Evolutionary conservation across 2,329 filamentous ascomycete species (phyloP), one percentile per base, ranked within the genome.

Genomic region (Stagonosporopsis vannaccii): DNA sequence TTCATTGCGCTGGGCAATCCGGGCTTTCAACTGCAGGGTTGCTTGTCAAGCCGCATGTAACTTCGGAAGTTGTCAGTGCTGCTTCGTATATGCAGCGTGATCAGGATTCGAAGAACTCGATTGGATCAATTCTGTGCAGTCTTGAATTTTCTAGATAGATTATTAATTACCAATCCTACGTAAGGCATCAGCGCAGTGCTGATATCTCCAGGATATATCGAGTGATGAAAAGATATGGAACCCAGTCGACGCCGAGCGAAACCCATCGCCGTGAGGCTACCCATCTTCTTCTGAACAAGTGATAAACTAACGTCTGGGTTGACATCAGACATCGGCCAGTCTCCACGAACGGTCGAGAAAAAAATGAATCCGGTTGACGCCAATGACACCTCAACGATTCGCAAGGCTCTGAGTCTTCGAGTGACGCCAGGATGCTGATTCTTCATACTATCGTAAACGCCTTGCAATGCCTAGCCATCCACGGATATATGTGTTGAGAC

Each of bases 51-150:
- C 25, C 3, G 20, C n/a, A 33, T 22, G 37, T 17, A 13, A 19
- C 28, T 20, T 33, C 43, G 13, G 37, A 32, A 17, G 17, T 44
- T 33, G 32, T 25, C 45, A 49, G 25, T 33, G 25, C n/a, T 37
- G 26, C 25, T 49, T 49, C 45, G 51, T 49, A 44, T 49, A 26
- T 45, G 45, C 45, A 49, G 20, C 45, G 39, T 40, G 39, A 39
- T 17, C 22, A 39, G 15, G 40, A 8, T 13, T 13, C n/a, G n/a
- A 11, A 13, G 4, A 15, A 5, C 17, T 36, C 48, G 32, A 35
- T 40, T 49, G 44, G n/a, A 35, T 36, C 33, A 28, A n/a, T 25
- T 22, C 36, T 22, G 26, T 8, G 11, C 4, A 19, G 13, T 19
- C 39, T 39, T 46, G 13, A 15, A 46, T 39, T 45, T 13, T 42